Conservation (phyloP, 306 rosid species). For the Cucurbita ficifolia region DNA sequence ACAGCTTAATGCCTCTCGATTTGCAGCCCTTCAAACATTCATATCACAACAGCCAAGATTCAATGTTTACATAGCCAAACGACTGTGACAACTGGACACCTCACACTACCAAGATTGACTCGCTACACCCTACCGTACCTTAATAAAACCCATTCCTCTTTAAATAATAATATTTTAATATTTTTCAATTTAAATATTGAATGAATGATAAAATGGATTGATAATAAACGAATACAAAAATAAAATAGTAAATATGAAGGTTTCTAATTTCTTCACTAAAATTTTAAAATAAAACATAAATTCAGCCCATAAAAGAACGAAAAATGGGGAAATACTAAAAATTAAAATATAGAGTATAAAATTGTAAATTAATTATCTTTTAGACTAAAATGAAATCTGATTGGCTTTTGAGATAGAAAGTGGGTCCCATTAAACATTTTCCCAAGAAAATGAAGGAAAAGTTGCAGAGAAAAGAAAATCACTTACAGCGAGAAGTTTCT, state of each 20-base stretch:
- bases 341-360: background rate
- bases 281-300: too few relatives aligned
- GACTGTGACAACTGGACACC: background rate
- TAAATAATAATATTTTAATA: background rate
- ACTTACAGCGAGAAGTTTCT: conserved; percentile 50
- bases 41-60: background rate
- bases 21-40: conserved; percentile 49
- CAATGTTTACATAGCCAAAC: background rate
- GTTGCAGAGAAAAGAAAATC: background rate
- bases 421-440: background rate
- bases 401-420: background rate
- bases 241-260: background rate
- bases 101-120: background rate
- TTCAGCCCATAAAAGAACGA: background rate
- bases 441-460: background rate
- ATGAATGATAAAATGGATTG: too few relatives aligned
- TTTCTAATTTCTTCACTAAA: background rate
- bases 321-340: background rate
- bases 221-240: background rate
- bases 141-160: background rate
- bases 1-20: conserved; percentile 60
- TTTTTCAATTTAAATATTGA: too few relatives aligned
- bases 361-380: background rate
- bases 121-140: background rate
- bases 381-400: background rate